Conservation (phyloP, 129 eudicot species). For the Pittosporum tobira region DNA sequence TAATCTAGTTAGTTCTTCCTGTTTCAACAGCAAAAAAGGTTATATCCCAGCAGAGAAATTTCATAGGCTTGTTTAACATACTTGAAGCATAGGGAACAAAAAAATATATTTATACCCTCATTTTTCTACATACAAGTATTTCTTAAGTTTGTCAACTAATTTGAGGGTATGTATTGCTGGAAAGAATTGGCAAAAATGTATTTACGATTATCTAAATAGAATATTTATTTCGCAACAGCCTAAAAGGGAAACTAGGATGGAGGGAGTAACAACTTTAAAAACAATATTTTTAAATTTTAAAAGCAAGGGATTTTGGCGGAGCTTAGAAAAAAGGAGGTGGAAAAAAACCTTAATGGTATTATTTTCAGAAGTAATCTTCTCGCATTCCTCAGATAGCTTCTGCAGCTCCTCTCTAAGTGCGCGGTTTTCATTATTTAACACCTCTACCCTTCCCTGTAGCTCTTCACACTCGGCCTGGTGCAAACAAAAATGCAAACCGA, state of each 20-base stretch:
- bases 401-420: slow-evolving; percentile 56
- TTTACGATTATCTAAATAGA: too few species aligned
- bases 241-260: too few species aligned
- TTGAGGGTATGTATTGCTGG: too few species aligned
- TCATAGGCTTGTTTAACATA: too few species aligned
- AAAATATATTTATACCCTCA: too few species aligned
- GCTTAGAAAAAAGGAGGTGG: not conserved
- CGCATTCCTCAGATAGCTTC: slow-evolving; percentile 70
- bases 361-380: slow-evolving; percentile 70
- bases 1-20: slow-evolving; percentile 55
- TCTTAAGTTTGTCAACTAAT: too few species aligned
- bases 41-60: not conserved
- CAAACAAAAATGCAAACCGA: not conserved
- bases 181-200: too few species aligned
- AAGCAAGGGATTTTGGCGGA: not conserved
- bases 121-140: too few species aligned
- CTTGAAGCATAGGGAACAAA: too few species aligned
- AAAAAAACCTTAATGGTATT: slow-evolving; percentile 53
- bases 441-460: slow-evolving; percentile 61
- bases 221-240: too few species aligned
- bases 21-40: slow-evolving; percentile 18
- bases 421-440: slow-evolving; percentile 49
- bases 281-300: not conserved
- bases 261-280: too few species aligned
- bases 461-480: slow-evolving; percentile 89